These are phyloP conservation scores for Xylaria bambusicola DNA, from an alignment of 495 filamentous ascomycete species.

Conservation along the genomic window DNA sequence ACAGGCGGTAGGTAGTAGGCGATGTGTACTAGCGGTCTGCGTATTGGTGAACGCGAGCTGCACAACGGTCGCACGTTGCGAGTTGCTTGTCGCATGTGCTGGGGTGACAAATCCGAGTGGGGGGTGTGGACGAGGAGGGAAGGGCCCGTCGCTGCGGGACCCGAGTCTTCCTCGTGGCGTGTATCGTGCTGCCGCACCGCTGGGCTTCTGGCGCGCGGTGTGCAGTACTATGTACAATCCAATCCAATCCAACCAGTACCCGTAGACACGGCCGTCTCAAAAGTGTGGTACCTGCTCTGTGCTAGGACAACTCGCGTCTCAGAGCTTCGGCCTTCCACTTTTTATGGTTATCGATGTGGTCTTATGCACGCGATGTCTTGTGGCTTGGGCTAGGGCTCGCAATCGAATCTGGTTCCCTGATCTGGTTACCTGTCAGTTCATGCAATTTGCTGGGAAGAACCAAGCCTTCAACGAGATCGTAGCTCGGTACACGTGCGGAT, in stretches of 20 bases:
- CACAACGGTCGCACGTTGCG: conserved; percentile 18
- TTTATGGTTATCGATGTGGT: background rate
- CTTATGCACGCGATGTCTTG: background rate
- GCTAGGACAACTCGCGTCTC: conserved; percentile 2
- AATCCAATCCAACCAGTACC: no score
- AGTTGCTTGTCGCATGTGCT: conserved; percentile 18
- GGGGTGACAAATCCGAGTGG: conserved; percentile 20
- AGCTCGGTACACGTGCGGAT: no score
- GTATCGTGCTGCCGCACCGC: background rate
- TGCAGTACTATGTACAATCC: no score
- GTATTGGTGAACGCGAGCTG: conserved; percentile 5
- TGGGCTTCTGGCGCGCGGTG: no score
- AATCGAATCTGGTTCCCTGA: conserved; percentile 10
- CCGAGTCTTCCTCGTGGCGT: conserved; percentile 14
- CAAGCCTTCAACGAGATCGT: conserved; percentile 1
- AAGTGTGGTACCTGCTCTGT: background rate
- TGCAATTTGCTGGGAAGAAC: conserved; percentile 1
- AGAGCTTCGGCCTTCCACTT: background rate
- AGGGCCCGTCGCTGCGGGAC: conserved; percentile 9
- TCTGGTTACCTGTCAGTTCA: conserved; percentile 14
- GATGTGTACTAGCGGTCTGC: no score
- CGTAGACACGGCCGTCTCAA: no score
- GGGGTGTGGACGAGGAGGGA: background rate
- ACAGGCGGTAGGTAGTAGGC: no score
- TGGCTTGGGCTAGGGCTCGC: conserved; percentile 2